phyloP scores from a whole-genome alignment of 805 yeast species.

The Candida silvicultrix region DNA sequence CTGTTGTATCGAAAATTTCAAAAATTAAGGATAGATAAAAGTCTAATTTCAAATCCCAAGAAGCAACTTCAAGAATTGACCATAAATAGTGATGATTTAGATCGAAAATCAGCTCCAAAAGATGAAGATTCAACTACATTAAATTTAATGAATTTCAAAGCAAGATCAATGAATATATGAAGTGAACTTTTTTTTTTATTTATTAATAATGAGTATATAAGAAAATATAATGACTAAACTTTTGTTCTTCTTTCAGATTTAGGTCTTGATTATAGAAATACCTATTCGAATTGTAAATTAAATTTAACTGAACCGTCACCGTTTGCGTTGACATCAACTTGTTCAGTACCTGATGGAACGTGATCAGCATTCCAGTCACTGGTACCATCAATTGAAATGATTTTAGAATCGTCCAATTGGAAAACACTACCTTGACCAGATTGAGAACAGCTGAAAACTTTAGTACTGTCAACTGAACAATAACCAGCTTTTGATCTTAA shows the following conservation, averaged over 20 bases:
- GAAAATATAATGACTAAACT: too few relatives aligned
- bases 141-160: background rate
- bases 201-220: too few relatives aligned
- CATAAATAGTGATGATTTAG: background rate
- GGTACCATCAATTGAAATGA: slow-evolving; percentile 10
- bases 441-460: slow-evolving; percentile 42
- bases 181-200: too few relatives aligned
- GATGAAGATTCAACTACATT: background rate
- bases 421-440: slow-evolving; percentile 36
- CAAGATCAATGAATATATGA: background rate
- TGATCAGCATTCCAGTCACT: slow-evolving; percentile 9
- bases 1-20: slow-evolving; percentile 4
- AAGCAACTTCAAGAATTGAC: background rate
- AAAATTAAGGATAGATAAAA: background rate
- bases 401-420: slow-evolving; percentile 7
- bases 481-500: slow-evolving; percentile 66
- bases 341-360: slow-evolving; percentile 29
- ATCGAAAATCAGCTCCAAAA: background rate
- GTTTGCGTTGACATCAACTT: slow-evolving; percentile 39
- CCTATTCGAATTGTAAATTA: slow-evolving; percentile 30
- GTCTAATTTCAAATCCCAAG: background rate
- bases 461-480: slow-evolving; percentile 46
- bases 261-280: too few relatives aligned
- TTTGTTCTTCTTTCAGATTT: too few relatives aligned
- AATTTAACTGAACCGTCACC: slow-evolving; percentile 32